phyloP scores from a whole-genome alignment of 129 eudicot species.

The Mikania micrantha region DNA sequence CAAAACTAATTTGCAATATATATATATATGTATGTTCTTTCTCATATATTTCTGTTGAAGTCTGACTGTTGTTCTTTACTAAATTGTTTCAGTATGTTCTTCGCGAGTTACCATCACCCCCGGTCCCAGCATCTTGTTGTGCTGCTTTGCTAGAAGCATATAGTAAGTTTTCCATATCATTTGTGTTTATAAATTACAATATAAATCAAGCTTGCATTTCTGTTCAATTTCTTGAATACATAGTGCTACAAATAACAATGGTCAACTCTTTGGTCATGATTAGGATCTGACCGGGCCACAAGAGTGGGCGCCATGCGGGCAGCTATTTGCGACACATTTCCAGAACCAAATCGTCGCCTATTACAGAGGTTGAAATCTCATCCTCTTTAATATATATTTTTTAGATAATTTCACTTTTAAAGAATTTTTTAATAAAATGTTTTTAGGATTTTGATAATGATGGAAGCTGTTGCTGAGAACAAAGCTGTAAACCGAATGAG shows the following conservation, averaged over 20 bases:
- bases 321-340: conserved; percentile 90
- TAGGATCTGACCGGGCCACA: conserved; percentile 74
- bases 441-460: conserved; percentile 80
- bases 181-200: no score
- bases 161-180: conserved; percentile 42
- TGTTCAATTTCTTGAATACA: neutral
- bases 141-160: conserved; percentile 87
- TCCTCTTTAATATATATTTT: neutral
- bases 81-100: conserved; percentile 58
- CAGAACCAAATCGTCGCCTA: conserved; percentile 96
- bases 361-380: conserved; percentile 56
- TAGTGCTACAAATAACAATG: neutral
- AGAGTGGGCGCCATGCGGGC: conserved; percentile 68
- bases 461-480: conserved; percentile 74
- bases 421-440: neutral
- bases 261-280: neutral
- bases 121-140: conserved; percentile 98
- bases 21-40: neutral
- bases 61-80: neutral
- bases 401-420: neutral
- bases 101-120: conserved; percentile 94
- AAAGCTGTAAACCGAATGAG: conserved; percentile 84
- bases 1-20: no score
- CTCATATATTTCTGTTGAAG: neutral
- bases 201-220: neutral